These are phyloP conservation scores for Lentinula lateritia DNA, from an alignment of 768 basidiomycete species.

Conservation along the genomic window DNA sequence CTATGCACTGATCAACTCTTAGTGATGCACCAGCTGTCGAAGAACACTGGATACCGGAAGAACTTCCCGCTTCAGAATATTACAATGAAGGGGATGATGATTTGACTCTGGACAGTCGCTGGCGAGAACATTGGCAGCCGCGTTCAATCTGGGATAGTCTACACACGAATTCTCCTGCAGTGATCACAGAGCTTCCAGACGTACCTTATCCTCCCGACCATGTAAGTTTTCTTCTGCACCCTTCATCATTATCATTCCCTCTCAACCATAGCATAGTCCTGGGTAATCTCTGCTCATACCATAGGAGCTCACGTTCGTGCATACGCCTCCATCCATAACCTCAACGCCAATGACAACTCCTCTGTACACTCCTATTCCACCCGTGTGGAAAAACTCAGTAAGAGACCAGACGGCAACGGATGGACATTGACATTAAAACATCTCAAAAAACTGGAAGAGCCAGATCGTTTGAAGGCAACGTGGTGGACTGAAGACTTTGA, in stretches of 20 bases:
- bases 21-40: conserved; percentile 2
- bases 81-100: conserved; percentile 14
- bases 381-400: conserved; percentile 30
- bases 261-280: conserved; percentile 8
- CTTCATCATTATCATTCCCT: background rate
- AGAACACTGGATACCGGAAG: conserved; percentile 3
- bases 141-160: conserved; percentile 14
- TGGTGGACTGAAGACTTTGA: conserved; percentile 28
- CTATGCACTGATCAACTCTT: background rate
- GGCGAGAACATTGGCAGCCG: conserved; percentile 16
- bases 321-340: conserved; percentile 23
- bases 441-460: conserved; percentile 13
- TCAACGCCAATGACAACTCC: conserved; percentile 22
- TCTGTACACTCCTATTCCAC: conserved; percentile 26
- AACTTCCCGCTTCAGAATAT: conserved; percentile 9
- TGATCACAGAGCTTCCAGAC: conserved; percentile 17
- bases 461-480: conserved; percentile 12
- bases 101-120: conserved; percentile 8
- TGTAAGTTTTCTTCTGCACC: background rate
- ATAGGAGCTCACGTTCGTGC: conserved; percentile 23
- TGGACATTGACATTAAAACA: conserved; percentile 18
- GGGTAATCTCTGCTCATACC: conserved; percentile 15
- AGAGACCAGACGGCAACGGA: conserved; percentile 13
- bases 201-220: conserved; percentile 14
- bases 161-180: conserved; percentile 13